A percentile compares a stretch with the other conserved stretches of the same genome.
Evolutionary conservation across 257 asterid species (phyloP).

Genomic region (Nicotiana knightiana): DNA sequence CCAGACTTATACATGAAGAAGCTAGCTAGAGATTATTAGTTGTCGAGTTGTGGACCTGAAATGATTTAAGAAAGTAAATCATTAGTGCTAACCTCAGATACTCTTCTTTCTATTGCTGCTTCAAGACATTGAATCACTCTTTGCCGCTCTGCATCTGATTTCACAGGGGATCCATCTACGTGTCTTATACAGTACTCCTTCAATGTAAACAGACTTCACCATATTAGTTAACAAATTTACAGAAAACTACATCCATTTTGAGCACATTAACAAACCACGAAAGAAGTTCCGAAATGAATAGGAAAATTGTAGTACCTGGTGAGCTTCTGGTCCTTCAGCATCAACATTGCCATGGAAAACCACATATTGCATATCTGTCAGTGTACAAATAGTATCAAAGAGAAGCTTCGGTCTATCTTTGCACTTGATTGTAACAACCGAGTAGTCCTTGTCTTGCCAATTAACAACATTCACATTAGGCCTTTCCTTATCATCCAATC

Average conservation of each 20-base stretch:
- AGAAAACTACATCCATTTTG: neutral
- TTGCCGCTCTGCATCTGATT: constrained; percentile 56
- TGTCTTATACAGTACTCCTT: constrained; percentile 73
- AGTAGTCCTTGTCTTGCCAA: constrained; percentile 45
- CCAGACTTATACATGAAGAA: no score
- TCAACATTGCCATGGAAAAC: constrained; percentile 52
- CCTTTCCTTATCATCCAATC: constrained; percentile 15
- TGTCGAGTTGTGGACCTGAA: neutral
- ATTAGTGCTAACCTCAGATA: constrained; percentile 40
- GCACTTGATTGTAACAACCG: constrained; percentile 41
- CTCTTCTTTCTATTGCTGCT: constrained; percentile 68
- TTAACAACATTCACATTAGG: constrained; percentile 41
- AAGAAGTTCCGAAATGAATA: neutral
- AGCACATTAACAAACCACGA: neutral
- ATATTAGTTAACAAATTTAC: neutral
- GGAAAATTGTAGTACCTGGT: constrained; percentile 33
- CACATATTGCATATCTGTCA: constrained; percentile 68
- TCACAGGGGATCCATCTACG: constrained; percentile 53
- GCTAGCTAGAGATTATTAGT: neutral
- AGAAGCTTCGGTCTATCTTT: constrained; percentile 61
- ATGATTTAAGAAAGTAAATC: neutral
- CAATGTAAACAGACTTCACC: neutral
- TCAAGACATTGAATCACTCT: constrained; percentile 59
- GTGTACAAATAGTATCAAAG: constrained; percentile 58
- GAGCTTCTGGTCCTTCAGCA: constrained; percentile 52